These are phyloP conservation scores for Euphorbia lathyris DNA, from an alignment of 345 rosid species.

Conservation along the genomic window DNA sequence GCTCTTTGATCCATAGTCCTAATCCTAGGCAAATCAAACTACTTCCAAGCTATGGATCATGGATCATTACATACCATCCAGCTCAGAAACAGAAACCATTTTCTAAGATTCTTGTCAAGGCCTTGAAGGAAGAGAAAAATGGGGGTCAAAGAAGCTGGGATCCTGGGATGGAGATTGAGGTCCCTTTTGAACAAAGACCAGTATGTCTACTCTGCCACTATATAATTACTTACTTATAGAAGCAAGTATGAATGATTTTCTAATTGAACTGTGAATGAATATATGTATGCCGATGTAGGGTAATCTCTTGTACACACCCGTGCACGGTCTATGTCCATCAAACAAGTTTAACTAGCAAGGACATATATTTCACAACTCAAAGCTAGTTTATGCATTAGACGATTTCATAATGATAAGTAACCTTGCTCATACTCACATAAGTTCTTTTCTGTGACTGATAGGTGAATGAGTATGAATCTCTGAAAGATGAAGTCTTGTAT, in stretches of 20 bases:
- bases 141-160: slow-evolving; percentile 73
- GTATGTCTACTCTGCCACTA: slow-evolving; percentile 34
- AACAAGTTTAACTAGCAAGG: not conserved
- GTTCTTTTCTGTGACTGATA: slow-evolving; percentile 22
- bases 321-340: not conserved
- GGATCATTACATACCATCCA: slow-evolving; percentile 29
- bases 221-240: no score
- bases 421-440: slow-evolving; percentile 12
- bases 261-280: not conserved
- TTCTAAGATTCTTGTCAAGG: slow-evolving; percentile 39
- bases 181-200: slow-evolving; percentile 92
- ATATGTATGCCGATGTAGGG: not conserved
- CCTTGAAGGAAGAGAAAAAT: slow-evolving; percentile 55
- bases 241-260: not conserved
- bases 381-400: not conserved
- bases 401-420: not conserved
- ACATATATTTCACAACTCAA: not conserved
- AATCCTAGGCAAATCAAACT: slow-evolving; percentile 41
- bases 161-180: slow-evolving; percentile 76
- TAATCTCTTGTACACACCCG: not conserved
- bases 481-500: slow-evolving; percentile 74
- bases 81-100: slow-evolving; percentile 35
- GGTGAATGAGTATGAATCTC: slow-evolving; percentile 87
- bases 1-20: slow-evolving; percentile 43
- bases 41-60: slow-evolving; percentile 42